Evolutionary conservation across 306 rosid species (phyloP).

Genomic region (Malus asiatica): DNA sequence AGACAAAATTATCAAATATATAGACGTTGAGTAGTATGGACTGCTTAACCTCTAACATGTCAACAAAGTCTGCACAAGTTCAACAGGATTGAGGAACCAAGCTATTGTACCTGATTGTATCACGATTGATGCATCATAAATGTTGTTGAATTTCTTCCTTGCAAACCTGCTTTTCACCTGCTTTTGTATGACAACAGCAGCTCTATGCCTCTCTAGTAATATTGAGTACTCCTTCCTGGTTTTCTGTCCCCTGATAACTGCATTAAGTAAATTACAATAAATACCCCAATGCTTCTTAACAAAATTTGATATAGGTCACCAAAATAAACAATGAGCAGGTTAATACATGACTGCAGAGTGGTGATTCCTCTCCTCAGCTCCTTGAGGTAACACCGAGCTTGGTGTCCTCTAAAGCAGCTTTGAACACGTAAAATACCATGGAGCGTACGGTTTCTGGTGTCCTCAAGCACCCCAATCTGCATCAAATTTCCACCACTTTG

Average conservation of each 20-base stretch:
- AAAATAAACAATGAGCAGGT: slow-evolving; percentile 6
- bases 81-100: not conserved
- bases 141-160: slow-evolving; percentile 39
- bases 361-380: slow-evolving; percentile 63
- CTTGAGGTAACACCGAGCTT: slow-evolving; percentile 57
- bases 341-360: slow-evolving; percentile 83
- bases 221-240: slow-evolving; percentile 58
- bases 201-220: slow-evolving; percentile 59
- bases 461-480: slow-evolving; percentile 97
- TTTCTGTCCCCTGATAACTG: slow-evolving; percentile 76
- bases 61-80: not conserved
- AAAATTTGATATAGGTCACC: slow-evolving; percentile 25
- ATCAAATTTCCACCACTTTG: not conserved
- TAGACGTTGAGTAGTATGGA: not conserved
- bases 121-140: slow-evolving; percentile 52
- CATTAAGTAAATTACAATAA: slow-evolving; percentile 22
- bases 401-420: slow-evolving; percentile 97
- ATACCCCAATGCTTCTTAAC: slow-evolving; percentile 8
- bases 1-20: slow-evolving; percentile 17
- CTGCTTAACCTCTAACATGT: not conserved
- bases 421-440: slow-evolving; percentile 88
- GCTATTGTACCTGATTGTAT: slow-evolving; percentile 60
- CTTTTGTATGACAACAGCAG: slow-evolving; percentile 70
- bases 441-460: slow-evolving; percentile 90
- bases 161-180: slow-evolving; percentile 43